phyloP scores from a whole-genome alignment of 1,284 basidiomycete species.

The Malassezia sympodialis region DNA sequence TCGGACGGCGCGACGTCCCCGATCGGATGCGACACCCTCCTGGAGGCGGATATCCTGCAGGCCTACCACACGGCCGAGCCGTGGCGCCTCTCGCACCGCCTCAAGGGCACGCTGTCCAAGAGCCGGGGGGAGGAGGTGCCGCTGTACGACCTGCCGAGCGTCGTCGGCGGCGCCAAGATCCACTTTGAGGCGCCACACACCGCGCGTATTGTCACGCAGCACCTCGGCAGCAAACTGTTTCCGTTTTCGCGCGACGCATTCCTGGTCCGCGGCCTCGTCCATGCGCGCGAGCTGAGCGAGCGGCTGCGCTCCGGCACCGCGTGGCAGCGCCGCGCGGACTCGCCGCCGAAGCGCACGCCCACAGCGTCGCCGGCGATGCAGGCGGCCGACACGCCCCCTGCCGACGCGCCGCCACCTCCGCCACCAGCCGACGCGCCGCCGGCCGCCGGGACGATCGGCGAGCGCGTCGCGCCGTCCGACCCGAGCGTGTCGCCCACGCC shows the following conservation, averaged over 20 bases:
- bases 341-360: background rate
- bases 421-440: background rate
- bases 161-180: slow-evolving; percentile 38
- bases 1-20: slow-evolving; percentile 29
- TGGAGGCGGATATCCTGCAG: slow-evolving; percentile 45
- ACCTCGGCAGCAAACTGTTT: slow-evolving; percentile 29
- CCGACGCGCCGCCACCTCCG: background rate
- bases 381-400: background rate
- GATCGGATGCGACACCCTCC: slow-evolving; percentile 37
- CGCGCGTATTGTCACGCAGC: slow-evolving; percentile 45
- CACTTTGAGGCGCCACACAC: slow-evolving; percentile 36
- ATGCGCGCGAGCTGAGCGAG: slow-evolving; percentile 20
- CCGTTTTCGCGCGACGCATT: slow-evolving; percentile 35
- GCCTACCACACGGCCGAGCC: slow-evolving; percentile 47
- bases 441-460: slow-evolving; percentile 5
- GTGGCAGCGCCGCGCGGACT: slow-evolving; percentile 1
- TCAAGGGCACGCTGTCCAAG: slow-evolving; percentile 10
- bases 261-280: slow-evolving; percentile 36
- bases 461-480: background rate
- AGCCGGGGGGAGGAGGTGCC: slow-evolving; percentile 22
- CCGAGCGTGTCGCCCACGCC: background rate
- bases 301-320: slow-evolving; percentile 1
- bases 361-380: background rate
- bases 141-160: slow-evolving; percentile 28
- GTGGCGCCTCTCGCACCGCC: slow-evolving; percentile 26